Evolutionary conservation across 1,284 basidiomycete species (phyloP), one percentile per base, ranked within the genome.

Genomic region (Fomes fomentarius): DNA sequence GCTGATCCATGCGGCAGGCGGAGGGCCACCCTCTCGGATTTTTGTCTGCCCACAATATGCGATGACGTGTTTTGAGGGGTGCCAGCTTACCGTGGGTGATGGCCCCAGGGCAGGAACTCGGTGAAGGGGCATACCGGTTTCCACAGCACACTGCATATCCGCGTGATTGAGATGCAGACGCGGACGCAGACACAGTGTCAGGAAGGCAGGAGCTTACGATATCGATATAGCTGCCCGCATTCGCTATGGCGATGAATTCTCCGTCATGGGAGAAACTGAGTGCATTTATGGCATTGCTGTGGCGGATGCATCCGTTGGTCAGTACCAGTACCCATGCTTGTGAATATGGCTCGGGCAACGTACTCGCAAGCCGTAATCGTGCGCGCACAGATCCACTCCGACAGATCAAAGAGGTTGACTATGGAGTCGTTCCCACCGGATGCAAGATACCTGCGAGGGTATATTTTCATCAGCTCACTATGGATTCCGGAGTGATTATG

Each of bases 201-300:
- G 6, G 11, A 26, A n/a, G 17, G 14, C 11, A 19, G 38, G 6
- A 22, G 33, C 45, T 25, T 12, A 91, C 89, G 45, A 92, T 88
- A 57, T 91, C 89, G 53, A 92, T 85, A 60, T 89, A 90, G 17
- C 73, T 72, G n/a, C 87, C 88, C 6, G 80, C 75, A 56, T 76
- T 89, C 4, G 87, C 85, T 45, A 91, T 84, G 8, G 89, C 89
- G 25, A 91, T 68, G 64, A 86, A 91, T 73, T 92, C 90, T 33
- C 89, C 89, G 60, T 91, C 89, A 58, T 85, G 78, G 5, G 88
- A 91, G 74, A 91, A 92, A 65, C 86, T 89, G n/a, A 92, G 68
- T n/a, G 80, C 77, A 53, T 81, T 89, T 61, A 91, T 85, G 24
- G 82, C 77, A 62, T 89, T 76, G 52, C 90, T 92, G 57, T 30